Conservation (phyloP, 805 yeast species). For the Scheffersomyces amazonensis region DNA sequence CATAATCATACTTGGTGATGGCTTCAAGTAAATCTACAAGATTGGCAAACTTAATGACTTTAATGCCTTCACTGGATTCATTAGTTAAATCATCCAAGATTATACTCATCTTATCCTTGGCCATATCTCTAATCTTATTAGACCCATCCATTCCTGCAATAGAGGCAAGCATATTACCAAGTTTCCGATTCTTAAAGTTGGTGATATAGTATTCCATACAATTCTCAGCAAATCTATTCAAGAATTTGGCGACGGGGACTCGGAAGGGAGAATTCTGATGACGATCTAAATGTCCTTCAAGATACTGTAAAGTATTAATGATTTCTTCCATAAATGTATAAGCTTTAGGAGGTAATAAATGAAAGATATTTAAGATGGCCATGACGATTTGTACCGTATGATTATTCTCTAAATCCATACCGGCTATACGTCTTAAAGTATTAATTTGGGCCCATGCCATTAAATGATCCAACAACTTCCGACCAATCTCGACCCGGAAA, state of each 20-base stretch:
- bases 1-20: conserved; percentile 45
- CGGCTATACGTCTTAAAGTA: conserved; percentile 70
- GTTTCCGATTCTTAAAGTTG: conserved; percentile 60
- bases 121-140: conserved; percentile 51
- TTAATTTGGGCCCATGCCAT: conserved; percentile 94
- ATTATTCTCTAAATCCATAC: conserved; percentile 76
- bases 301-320: conserved; percentile 65
- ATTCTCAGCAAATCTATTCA: conserved; percentile 78
- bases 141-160: conserved; percentile 58
- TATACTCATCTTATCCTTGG: conserved; percentile 49
- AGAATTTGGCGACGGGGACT: conserved; percentile 80
- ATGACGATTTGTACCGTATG: conserved; percentile 82
- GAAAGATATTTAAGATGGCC: conserved; percentile 88
- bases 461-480: conserved; percentile 86
- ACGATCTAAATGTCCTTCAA: conserved; percentile 82
- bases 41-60: conserved; percentile 68
- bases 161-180: conserved; percentile 65
- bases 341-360: conserved; percentile 88
- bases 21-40: conserved; percentile 63
- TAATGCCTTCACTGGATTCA: conserved; percentile 51
- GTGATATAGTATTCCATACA: conserved; percentile 67
- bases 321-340: conserved; percentile 88
- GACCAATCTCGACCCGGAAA: conserved; percentile 95
- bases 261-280: conserved; percentile 88
- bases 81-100: conserved; percentile 47